phyloP scores from a whole-genome alignment of 2,329 filamentous ascomycete species.

The Epichloe typhina region DNA sequence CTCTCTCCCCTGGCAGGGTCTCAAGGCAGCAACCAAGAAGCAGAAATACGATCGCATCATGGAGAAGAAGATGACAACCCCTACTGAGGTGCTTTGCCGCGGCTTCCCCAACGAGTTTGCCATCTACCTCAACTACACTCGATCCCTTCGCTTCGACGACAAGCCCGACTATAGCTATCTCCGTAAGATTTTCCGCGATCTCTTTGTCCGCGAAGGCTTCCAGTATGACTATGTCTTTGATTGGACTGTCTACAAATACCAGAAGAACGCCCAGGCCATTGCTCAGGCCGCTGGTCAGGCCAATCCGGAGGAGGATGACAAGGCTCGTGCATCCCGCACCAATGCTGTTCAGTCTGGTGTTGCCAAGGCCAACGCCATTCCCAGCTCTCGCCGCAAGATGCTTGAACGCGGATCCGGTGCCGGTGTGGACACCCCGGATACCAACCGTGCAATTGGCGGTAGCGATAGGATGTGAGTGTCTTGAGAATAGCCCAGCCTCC shows the following conservation, averaged over 20 bases:
- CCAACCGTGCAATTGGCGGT: slow-evolving; percentile 62
- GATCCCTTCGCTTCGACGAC: slow-evolving; percentile 96
- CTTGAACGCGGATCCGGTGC: slow-evolving; percentile 51
- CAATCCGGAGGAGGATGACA: slow-evolving; percentile 63
- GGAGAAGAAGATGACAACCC: slow-evolving; percentile 99
- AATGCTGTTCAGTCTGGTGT: slow-evolving; percentile 50
- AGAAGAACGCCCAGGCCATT: slow-evolving; percentile 93
- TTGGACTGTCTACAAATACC: slow-evolving; percentile 99
- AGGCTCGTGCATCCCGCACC: slow-evolving; percentile 55
- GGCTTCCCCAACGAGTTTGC: slow-evolving; percentile 99
- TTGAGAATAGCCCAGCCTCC: slow-evolving; percentile 24
- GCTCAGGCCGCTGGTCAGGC: slow-evolving; percentile 61
- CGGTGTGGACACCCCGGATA: slow-evolving; percentile 54
- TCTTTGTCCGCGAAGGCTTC: slow-evolving; percentile 97
- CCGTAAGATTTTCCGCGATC: slow-evolving; percentile 98
- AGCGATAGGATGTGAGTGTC: slow-evolving; percentile 95
- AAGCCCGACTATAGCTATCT: slow-evolving; percentile 99
- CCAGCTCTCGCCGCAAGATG: slow-evolving; percentile 73
- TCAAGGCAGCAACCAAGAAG: slow-evolving; percentile 98
- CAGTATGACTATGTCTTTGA: slow-evolving; percentile 99
- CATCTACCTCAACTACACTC: slow-evolving; percentile 99
- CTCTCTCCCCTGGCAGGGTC: slow-evolving; percentile 93
- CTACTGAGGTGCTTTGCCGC: slow-evolving; percentile 95
- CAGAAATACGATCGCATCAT: slow-evolving; percentile 99
- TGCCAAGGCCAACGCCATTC: slow-evolving; percentile 59